Conservation (phyloP, 805 yeast species). For the Dipodascus albidus region DNA sequence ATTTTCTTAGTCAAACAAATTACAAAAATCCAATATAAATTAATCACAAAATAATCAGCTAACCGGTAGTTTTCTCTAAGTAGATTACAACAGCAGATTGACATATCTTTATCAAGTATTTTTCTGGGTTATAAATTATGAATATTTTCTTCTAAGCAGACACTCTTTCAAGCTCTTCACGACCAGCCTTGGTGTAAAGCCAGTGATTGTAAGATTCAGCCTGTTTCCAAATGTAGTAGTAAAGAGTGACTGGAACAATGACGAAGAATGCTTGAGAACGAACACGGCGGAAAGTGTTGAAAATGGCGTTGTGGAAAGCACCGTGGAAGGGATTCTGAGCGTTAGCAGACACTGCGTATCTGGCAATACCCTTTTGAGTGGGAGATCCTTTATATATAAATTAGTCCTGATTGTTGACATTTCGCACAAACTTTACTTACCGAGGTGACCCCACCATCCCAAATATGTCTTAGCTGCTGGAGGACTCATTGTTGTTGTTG, state of each 20-base stretch:
- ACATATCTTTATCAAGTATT: background rate
- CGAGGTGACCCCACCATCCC: slow-evolving; percentile 98
- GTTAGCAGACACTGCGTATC: slow-evolving; percentile 85
- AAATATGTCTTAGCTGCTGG: slow-evolving; percentile 34
- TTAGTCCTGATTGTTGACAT: background rate
- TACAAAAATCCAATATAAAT: no score
- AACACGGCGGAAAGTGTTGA: slow-evolving; percentile 91
- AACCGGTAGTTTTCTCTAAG: no score
- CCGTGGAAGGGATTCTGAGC: slow-evolving; percentile 92
- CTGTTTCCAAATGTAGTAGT: slow-evolving; percentile 78
- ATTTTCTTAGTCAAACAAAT: no score
- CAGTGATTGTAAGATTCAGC: slow-evolving; percentile 84
- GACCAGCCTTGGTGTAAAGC: slow-evolving; percentile 96
- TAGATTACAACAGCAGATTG: background rate
- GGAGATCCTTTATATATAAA: slow-evolving; percentile 25
- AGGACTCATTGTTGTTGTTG: background rate
- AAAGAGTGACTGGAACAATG: slow-evolving; percentile 62
- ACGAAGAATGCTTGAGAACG: slow-evolving; percentile 74
- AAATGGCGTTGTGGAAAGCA: slow-evolving; percentile 70
- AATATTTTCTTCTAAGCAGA: background rate
- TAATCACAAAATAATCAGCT: no score
- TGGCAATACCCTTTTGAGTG: slow-evolving; percentile 32
- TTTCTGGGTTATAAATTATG: background rate
- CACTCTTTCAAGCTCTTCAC: slow-evolving; percentile 63
- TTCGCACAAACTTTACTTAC: no score